Conservation (phyloP, 441 rosid genomes). For the Lepidium campestre region DNA sequence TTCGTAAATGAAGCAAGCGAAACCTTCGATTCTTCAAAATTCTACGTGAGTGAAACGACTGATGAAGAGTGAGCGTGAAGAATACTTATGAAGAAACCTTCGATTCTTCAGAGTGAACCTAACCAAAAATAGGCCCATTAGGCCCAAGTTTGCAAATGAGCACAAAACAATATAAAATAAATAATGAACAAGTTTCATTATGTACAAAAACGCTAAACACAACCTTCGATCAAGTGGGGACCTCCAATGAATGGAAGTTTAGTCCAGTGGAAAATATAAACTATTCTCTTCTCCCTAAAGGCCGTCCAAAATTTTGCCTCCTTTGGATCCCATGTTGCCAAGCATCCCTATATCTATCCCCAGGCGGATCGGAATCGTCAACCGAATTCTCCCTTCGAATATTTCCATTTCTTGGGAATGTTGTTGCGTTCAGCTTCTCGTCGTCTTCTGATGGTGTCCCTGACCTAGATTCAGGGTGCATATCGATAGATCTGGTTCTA, state of each 20-base stretch:
- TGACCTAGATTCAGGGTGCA: constrained; percentile 60
- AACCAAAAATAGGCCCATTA: too few species aligned
- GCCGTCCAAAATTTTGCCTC: constrained; percentile 44
- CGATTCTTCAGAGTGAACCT: too few species aligned
- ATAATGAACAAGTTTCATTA: too few species aligned
- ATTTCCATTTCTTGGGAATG: constrained; percentile 54
- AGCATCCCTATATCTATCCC: constrained; percentile 62
- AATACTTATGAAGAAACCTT: too few species aligned
- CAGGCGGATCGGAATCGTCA: constrained; percentile 58
- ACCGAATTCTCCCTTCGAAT: constrained; percentile 47
- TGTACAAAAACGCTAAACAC: too few species aligned
- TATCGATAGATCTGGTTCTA: constrained; percentile 60
- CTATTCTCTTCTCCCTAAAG: constrained; percentile 58
- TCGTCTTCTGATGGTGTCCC: constrained; percentile 73
- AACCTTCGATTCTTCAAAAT: too few species aligned
- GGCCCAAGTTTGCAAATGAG: too few species aligned
- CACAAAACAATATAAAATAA: too few species aligned
- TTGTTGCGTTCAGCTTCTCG: constrained; percentile 38
- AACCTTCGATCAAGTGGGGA: too few species aligned
- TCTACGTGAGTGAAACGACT: too few species aligned
- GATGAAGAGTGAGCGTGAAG: too few species aligned
- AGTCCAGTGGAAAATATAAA: constrained; percentile 20
- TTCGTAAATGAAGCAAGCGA: too few species aligned
- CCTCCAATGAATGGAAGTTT: constrained; percentile 21
- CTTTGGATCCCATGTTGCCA: constrained; percentile 73